Evolutionary conservation across 371 early-diverging fungal species (phyloP), one percentile per base, ranked within the genome.

Genomic region (Phascolomyces articulosus): DNA sequence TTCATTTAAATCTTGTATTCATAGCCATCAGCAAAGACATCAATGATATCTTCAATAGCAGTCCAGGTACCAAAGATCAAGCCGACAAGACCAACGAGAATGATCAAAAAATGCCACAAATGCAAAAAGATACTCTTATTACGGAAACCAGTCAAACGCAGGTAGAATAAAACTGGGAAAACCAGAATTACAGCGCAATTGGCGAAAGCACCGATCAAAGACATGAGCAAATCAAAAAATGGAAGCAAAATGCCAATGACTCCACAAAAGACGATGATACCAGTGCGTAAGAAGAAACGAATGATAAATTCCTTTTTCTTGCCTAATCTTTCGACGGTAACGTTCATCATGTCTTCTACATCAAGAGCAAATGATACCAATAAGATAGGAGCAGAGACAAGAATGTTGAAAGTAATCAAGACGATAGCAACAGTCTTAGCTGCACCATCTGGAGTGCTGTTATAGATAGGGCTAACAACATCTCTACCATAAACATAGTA

Each of bases 101-200:
- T 66, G 51, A 90, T 84, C 16, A 88, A 64, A 26, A 61, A 60
- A 62, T 86, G 87, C 78, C 86, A 79, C 8, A 73, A 64, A 38
- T 88, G 78, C 66, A 91, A 90, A 31, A 69, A 60, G 34, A 76
- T 61, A 11, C 83, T 68, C 24, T 91, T 85, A 38, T 71, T 80
- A 21, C 78, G 66, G 68, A 86, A 68, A n/a, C 90, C 89, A 73
- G 85, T 93, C 13, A 96, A 72, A 61, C 87, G 85, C 28, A 90
- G 69, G 71, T 94, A 91, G 69, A 88, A 93, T 9, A 89, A 65
- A 15, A 93, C 82, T 2, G 96, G 96, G 68, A 95, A 85, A 15
- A 95, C 87, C 69, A 95, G 94, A 67, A 94, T 90, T 34, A 93
- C 78, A 70, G 87, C 74, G 60, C 90, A 91, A 54, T 89, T 91